phyloP scores from a whole-genome alignment of 2,329 filamentous ascomycete genomes.

The Cadophora sp. region DNA sequence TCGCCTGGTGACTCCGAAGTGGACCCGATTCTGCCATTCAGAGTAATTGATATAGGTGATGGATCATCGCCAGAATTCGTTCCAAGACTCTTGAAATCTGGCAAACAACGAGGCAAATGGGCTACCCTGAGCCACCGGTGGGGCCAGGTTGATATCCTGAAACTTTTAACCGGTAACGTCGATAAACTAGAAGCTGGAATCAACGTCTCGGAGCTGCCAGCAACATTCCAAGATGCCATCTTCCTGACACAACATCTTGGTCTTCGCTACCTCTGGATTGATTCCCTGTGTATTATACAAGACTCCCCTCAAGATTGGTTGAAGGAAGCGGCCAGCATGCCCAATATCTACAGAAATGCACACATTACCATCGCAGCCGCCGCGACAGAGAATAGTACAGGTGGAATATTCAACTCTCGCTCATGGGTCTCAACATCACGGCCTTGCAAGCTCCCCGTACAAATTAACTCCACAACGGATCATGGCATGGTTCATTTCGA shows the following conservation, averaged over 20 bases:
- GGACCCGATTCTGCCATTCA: slow-evolving; percentile 2
- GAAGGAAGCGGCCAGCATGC: slow-evolving; percentile 15
- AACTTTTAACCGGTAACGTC: not conserved
- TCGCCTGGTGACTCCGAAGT: not conserved
- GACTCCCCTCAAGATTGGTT: slow-evolving; percentile 29
- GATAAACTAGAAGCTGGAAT: slow-evolving; percentile 1
- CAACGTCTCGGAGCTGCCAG: not conserved
- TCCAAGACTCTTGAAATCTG: not conserved
- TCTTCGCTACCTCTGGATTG: slow-evolving; percentile 40
- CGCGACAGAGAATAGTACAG: not conserved
- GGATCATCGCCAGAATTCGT: not conserved
- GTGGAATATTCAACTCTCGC: slow-evolving; percentile 7
- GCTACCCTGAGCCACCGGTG: slow-evolving; percentile 20
- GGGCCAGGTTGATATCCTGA: slow-evolving; percentile 1
- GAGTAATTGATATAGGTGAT: slow-evolving; percentile 13
- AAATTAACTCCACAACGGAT: not conserved
- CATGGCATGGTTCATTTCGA: slow-evolving; percentile 10
- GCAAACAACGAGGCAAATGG: slow-evolving; percentile 3
- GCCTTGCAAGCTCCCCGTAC: not conserved
- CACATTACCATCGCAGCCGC: slow-evolving; percentile 18
- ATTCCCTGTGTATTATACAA: slow-evolving; percentile 41
- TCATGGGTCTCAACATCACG: not conserved
- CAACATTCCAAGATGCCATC: slow-evolving; percentile 27
- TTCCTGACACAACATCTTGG: slow-evolving; percentile 26
- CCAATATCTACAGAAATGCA: slow-evolving; percentile 17